A percentile compares a stretch with the other conserved stretches of the same genome.
Evolutionary conservation across 257 asterid genomes (phyloP).

Genomic region (Solanum bulbocastanum): DNA sequence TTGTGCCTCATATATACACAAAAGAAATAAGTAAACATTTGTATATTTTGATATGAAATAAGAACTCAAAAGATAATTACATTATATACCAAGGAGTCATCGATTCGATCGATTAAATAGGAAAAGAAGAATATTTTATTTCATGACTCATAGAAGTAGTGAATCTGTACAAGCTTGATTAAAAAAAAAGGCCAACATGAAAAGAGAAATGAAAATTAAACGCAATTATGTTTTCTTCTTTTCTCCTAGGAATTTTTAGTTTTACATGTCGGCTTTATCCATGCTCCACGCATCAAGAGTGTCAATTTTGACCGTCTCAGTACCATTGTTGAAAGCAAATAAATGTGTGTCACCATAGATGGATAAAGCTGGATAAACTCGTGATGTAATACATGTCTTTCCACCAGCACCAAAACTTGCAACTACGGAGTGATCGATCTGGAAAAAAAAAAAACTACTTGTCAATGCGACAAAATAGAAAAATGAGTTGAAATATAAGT

Average conservation of each 20-base stretch:
- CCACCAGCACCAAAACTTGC: not conserved
- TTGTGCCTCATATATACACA: not conserved
- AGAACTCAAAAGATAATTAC: not conserved
- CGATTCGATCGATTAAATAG: not conserved
- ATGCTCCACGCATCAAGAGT: slow-evolving; percentile 5
- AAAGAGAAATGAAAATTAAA: not conserved
- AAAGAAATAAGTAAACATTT: not conserved
- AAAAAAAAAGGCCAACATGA: not conserved
- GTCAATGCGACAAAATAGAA: not conserved
- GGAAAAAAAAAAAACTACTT: not conserved
- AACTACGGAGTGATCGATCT: not conserved
- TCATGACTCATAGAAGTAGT: not conserved
- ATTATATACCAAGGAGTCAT: not conserved
- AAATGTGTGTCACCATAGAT: not conserved
- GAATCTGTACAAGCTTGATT: not conserved
- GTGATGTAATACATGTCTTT: not conserved
- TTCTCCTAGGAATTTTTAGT: not conserved
- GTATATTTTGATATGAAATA: not conserved
- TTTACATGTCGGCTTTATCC: not conserved
- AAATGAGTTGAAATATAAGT: not conserved
- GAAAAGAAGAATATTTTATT: not conserved
- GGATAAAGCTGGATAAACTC: not conserved
- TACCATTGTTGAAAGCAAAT: slow-evolving; percentile 1
- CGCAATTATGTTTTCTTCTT: not conserved
- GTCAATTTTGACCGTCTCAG: not conserved